Evolutionary conservation across 805 yeast species (phyloP), one percentile per base, ranked within the genome.

Genomic region (Yarrowia sp.): DNA sequence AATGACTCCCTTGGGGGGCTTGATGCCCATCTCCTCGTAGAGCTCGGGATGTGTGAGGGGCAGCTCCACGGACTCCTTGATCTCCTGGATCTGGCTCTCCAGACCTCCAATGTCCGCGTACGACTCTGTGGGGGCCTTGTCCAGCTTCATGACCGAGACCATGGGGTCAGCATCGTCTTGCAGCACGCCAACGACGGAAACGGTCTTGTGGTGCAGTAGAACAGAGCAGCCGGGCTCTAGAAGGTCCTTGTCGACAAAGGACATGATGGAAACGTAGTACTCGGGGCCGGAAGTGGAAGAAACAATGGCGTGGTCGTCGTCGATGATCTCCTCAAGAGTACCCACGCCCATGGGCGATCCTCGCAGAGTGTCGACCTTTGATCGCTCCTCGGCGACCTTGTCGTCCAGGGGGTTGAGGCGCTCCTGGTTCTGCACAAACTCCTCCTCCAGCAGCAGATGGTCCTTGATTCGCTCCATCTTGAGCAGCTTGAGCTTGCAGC

Each of bases 121-220:
- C 12, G 96, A 85, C 76, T 93, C 99, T 2, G 96, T 89, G 51
- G 99, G 99, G 1, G 97, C 93, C 74, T 94, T 96, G 72, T 94
- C 99, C 70, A 94, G 83, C 77, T 93, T 94, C 98, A 94, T 93
- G 22, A 92, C 97, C 47, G 91, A 87, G 10, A 94, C 96, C 89
- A 94, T 88, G 41, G 99, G 98, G 75, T 94, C 99, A 1, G 97
- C 88, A 69, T 94, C 99, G 74, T 94, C 99, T 74, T 88, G 97
- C 67, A 94, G 76, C n/a, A 93, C 97, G 69, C 99, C 99, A n/a
- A 94, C 96, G 63, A 94, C 85, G 5, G 96, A 85, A 64, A 94
- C 97, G 0, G 97, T 87, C 77, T 94, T 94, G 76, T 94, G 97
- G 74, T 94, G 98, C 70, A 94, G 78, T 65, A 94, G 80, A 22